A percentile compares a stretch with the other conserved stretches of the same genome.
These are phyloP conservation scores for Trypanosoma platydactyli DNA, from an alignment of 208 protist genomes.

Conservation along the genomic window DNA sequence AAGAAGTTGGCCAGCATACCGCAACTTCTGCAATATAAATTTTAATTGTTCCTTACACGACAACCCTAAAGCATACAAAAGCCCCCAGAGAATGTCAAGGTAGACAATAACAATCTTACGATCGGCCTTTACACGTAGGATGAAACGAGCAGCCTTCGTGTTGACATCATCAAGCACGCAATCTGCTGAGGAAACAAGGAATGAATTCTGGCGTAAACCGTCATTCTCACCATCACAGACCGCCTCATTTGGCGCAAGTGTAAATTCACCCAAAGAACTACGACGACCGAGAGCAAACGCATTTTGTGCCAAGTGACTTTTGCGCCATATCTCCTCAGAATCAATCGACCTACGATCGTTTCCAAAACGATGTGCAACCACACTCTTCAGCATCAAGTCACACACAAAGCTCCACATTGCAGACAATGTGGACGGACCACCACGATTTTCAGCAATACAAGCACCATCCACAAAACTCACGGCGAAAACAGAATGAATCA, in stretches of 20 bases:
- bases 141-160: background rate
- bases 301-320: background rate
- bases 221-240: background rate
- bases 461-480: conserved; percentile 12
- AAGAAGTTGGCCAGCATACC: conserved; percentile 8
- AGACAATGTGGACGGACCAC: conserved; percentile 17
- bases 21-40: conserved; percentile 1
- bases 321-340: background rate
- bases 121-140: conserved; percentile 7
- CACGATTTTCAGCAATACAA: conserved; percentile 35
- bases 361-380: background rate
- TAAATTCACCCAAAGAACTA: background rate
- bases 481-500: conserved; percentile 25
- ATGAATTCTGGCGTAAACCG: background rate
- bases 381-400: conserved; percentile 23
- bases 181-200: background rate
- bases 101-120: conserved; percentile 17
- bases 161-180: background rate
- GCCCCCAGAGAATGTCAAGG: conserved; percentile 2
- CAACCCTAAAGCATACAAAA: conserved; percentile 12
- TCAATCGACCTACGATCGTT: too few species aligned
- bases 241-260: background rate
- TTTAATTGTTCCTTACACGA: conserved; percentile 2
- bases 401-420: conserved; percentile 35
- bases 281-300: background rate